Base-by-base conservation (phyloP, 164 flowering plant genomes). In the Platanus orientalis region DNA sequence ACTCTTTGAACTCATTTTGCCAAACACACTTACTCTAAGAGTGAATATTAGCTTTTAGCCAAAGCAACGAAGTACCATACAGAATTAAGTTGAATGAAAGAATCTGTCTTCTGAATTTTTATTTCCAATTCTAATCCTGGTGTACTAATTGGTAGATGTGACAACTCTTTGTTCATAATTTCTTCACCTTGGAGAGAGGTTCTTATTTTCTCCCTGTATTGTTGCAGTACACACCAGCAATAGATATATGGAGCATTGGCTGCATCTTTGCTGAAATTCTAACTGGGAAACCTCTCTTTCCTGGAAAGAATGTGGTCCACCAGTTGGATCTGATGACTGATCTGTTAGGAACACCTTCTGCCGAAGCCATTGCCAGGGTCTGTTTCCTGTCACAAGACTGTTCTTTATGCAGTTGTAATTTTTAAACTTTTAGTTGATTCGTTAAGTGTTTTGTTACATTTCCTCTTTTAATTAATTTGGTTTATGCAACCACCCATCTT, bases 231-330 rank as follows among this genome's bases (percentile, higher is more conserved):
- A 93, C 98, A 7, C 97, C 98, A 47, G 97, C 98, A 50, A 90
- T 93, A 69, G 98, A 93, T 73, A 90, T 90, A 51, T 93, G 98
- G 98, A 93, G 98, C 80, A 90, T 93, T 66, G 98, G 98, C 13
- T 93, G 98, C 85, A 93, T 93, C 62, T 93, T 93, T 76, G 84
- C 97, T 10, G 98, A 93, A 69, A 87, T 93, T 73, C 78, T 93
- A 57, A 94, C 95, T 11, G 98, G 98, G 42, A 94, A 93, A 69
- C 96, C 98, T 61, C 89, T 94, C 55, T 94, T 94, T 71, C 98
- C 98, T 62, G 98, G 98, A 39, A 94, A 93, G 65, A 94, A 94
- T 80, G 98, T 90, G 25, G 98, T 94, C 63, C 98, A 90, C 78
- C 98, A 94, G 61, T 73, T 94, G 75, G 98, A 94, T 70, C 74